Evolutionary conservation across 495 filamentous ascomycete genomes (phyloP), one percentile per base, ranked within the genome.

Genomic region (Penicillium maclennaniae): DNA sequence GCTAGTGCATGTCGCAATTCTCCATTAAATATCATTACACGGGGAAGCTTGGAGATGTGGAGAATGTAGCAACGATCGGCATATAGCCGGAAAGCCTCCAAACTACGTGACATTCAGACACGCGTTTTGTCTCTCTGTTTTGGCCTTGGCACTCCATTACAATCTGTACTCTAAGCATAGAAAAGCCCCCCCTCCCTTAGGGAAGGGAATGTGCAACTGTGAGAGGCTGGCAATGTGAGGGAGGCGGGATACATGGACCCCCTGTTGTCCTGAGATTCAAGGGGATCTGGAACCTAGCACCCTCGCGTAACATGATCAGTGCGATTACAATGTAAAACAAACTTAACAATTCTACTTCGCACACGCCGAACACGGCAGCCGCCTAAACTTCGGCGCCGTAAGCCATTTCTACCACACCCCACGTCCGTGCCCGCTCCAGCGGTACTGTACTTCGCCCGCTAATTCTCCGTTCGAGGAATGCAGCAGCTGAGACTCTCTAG

Each of bases 331-430:
- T 12, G 31, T 34, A 14, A 34, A 12, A 34, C 31, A 34, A 10
- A 1, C 4, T 34, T 34, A 3, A 34, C 9, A 1, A 34, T 14
- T 0, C 31, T 14, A 12, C 10, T 51, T 25, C 49, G 26, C 51
- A 40, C 15, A 3, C 38, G 43, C 28, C 36, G 40, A 34, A 17
- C 44, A 34, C 25, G 39, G 44, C 46, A 21, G 10, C 41, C 56
- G 56, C 47, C 38, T 59, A 55, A 60, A 60, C 46, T 43, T 60
- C 56, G 60, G 51, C 53, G 43, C 43, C n/a, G 16, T 34, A 48
- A 20, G 15, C 27, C 40, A 42, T 17, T 43, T 17, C 43, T 34
- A 45, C 37, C 50, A 37, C 47, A 41, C 40, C 50, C 52, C 55
- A 41, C 26, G 21, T 38, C 34, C 39, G 14, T 28, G 5, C n/a